These are phyloP conservation scores for Gynochthodes officinalis DNA, from an alignment of 257 asterid genomes.

Conservation along the genomic window DNA sequence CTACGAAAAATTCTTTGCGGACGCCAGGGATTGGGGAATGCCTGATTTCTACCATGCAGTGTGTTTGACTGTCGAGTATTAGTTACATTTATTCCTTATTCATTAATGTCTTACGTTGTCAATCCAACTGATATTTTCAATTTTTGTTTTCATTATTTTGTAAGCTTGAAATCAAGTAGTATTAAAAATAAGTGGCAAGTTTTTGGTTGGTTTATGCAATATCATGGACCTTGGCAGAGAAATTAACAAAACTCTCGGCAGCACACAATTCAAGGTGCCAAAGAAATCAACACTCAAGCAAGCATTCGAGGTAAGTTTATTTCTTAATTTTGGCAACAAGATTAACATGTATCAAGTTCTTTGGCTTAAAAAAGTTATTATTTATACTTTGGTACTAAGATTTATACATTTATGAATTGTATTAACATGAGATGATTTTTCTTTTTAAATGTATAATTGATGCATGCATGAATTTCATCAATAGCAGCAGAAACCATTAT, in stretches of 20 bases:
- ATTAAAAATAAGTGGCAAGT: too few relatives aligned
- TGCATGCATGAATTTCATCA: too few relatives aligned
- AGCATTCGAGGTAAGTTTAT: constrained; percentile 38
- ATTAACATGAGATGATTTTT: too few relatives aligned
- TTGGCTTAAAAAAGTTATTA: too few relatives aligned
- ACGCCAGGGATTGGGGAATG: constrained; percentile 34
- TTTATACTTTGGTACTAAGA: too few relatives aligned
- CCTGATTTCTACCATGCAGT: constrained; percentile 63
- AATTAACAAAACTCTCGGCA: constrained; percentile 51
- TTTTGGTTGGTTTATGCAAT: background rate
- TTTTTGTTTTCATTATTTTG: too few relatives aligned
- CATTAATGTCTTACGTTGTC: too few relatives aligned
- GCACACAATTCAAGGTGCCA: constrained; percentile 67
- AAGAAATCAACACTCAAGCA: constrained; percentile 30
- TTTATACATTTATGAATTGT: too few relatives aligned
- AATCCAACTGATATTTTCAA: too few relatives aligned
- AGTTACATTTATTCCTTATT: background rate
- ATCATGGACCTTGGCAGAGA: constrained; percentile 37
- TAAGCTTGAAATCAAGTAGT: too few relatives aligned
- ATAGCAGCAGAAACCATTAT: too few relatives aligned
- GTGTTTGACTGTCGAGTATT: constrained; percentile 64
- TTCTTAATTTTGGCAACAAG: background rate
- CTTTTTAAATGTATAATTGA: too few relatives aligned
- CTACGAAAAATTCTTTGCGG: constrained; percentile 42
- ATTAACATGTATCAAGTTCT: background rate